Evolutionary conservation across 768 basidiomycete species (phyloP), one percentile per base, ranked within the genome.

Genomic region (Lactarius hengduanensis): DNA sequence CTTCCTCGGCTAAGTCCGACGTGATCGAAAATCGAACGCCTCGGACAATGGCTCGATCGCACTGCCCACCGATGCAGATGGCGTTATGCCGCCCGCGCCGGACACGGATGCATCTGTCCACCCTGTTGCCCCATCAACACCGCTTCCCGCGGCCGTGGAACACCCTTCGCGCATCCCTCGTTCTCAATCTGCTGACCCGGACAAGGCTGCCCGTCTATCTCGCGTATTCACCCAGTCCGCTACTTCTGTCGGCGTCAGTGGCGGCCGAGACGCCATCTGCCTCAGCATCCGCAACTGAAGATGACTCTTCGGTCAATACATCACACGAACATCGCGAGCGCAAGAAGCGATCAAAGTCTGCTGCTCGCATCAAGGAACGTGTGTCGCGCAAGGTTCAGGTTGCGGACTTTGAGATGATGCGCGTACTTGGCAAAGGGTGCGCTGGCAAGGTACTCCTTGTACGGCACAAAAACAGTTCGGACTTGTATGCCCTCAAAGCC

Each of bases 371-470:
- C 63, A 84, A 83, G 72, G 84, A 85, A 72, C 88, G 79, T 50
- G 66, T 73, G 16, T 77, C 84, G 64, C 83, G 86, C 61, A 93
- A 94, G 77, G 90, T 94, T 40, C 79, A 81, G 54, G 84, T 98
- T 65, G 85, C 93, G 70, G 95, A 98, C 78, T 99, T 99, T 75
- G 94, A 98, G 79, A 92, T 98, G 86, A 88, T 98, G 83, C 86
- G 94, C 18, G 96, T 98, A 38, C 80, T 99, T 15, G 97, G 97
- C 20, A 97, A 95, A 78, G 97, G 97, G 1, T 98, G 96, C 73
- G 96, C 97, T 4, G 97, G 96, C 57, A 97, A 98, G 76, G 96
- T 98, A 20, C 78, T 98, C 47, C 85, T 98, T 62, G 96, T 98
- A 57, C 85, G 86, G 71, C 88, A 96, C 72, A 91, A 90, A 78